These are phyloP conservation scores for Theobroma grandiflorum DNA, from an alignment of 441 rosid species.

Conservation along the genomic window DNA sequence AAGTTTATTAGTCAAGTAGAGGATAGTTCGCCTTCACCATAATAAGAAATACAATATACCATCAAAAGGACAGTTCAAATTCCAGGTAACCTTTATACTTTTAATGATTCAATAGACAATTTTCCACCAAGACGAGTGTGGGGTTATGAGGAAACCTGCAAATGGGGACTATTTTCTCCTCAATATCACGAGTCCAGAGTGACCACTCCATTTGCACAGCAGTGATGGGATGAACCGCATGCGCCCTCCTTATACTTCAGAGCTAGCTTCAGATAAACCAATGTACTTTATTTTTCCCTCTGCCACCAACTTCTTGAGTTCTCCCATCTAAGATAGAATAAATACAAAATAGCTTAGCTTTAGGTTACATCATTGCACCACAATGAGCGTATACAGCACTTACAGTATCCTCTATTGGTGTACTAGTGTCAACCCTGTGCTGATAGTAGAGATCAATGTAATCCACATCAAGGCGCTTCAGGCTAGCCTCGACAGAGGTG, in stretches of 20 bases:
- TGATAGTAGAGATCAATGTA: conserved; percentile 53
- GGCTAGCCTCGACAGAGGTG: conserved; percentile 50
- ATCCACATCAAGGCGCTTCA: conserved; percentile 53
- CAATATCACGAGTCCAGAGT: conserved; percentile 62
- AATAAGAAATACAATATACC: background rate
- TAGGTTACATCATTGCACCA: background rate
- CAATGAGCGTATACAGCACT: conserved; percentile 22
- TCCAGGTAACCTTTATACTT: background rate
- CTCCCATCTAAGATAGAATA: conserved; percentile 40
- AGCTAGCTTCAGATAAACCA: conserved; percentile 67
- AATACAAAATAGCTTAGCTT: background rate
- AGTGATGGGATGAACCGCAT: conserved; percentile 65
- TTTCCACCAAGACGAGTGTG: no score
- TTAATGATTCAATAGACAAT: background rate
- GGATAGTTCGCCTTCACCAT: background rate
- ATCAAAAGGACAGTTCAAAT: background rate
- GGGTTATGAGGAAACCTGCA: conserved; percentile 51
- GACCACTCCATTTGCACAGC: conserved; percentile 70
- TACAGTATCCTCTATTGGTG: conserved; percentile 56
- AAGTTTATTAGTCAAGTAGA: no score
- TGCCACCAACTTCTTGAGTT: conserved; percentile 65
- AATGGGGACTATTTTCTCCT: conserved; percentile 58
- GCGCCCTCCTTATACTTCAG: conserved; percentile 64
- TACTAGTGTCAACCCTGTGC: conserved; percentile 47
- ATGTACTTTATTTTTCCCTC: conserved; percentile 59